These are phyloP conservation scores for Jamesozyma hellenica DNA, from an alignment of 805 yeast genomes.

Conservation along the genomic window DNA sequence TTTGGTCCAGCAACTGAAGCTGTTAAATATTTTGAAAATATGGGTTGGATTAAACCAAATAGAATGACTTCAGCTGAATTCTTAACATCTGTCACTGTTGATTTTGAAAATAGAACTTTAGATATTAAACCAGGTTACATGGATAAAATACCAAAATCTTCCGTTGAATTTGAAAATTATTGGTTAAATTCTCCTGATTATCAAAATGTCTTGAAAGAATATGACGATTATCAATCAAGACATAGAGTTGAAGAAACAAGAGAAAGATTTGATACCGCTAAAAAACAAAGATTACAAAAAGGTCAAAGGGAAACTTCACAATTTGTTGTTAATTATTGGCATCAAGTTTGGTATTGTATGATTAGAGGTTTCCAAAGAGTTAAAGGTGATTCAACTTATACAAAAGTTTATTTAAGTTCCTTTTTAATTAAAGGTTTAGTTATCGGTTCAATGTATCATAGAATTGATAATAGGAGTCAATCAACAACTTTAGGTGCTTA, in stretches of 20 bases:
- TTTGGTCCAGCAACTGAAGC: slow-evolving; percentile 48
- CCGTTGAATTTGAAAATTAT: slow-evolving; percentile 47
- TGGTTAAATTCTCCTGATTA: slow-evolving; percentile 52
- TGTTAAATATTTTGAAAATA: slow-evolving; percentile 41
- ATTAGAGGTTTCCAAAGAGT: slow-evolving; percentile 45
- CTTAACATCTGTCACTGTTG: slow-evolving; percentile 52
- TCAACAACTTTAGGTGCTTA: slow-evolving; percentile 45
- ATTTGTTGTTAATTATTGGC: slow-evolving; percentile 36
- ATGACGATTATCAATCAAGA: slow-evolving; percentile 33
- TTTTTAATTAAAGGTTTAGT: slow-evolving; percentile 48
- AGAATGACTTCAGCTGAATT: slow-evolving; percentile 64
- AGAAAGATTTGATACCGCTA: slow-evolving; percentile 33
- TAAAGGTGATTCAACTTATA: slow-evolving; percentile 47
- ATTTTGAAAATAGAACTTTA: slow-evolving; percentile 48
- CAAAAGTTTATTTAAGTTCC: slow-evolving; percentile 42
- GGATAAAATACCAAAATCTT: slow-evolving; percentile 42
- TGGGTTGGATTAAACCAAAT: slow-evolving; percentile 54
- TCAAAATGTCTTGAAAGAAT: slow-evolving; percentile 30
- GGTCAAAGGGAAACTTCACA: slow-evolving; percentile 33
- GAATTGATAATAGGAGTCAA: slow-evolving; percentile 31
- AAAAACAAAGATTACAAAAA: slow-evolving; percentile 35
- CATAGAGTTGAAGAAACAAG: slow-evolving; percentile 35
- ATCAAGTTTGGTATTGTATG: slow-evolving; percentile 44
- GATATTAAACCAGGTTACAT: slow-evolving; percentile 39
- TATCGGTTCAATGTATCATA: slow-evolving; percentile 51